Conservation (phyloP, 2,329 filamentous ascomycete species). For the Hawksworthiomyces lignivorus region DNA sequence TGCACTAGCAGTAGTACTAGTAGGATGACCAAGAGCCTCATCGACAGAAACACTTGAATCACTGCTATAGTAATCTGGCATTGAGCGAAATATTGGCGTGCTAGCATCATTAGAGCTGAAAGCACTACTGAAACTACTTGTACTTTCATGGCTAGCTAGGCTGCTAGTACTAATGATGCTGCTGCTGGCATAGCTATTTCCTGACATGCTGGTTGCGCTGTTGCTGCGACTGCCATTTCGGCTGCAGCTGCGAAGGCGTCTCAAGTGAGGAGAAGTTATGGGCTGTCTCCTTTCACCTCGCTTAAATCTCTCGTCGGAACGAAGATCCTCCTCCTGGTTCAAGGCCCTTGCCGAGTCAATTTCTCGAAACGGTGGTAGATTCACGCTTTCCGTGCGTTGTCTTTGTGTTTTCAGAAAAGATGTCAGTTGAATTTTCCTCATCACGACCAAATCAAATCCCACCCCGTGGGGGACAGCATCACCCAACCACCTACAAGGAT, state of each 20-base stretch:
- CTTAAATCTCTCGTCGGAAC: slow-evolving; percentile 5
- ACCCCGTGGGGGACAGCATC: slow-evolving; percentile 1
- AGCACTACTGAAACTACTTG: too few species aligned
- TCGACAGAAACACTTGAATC: too few species aligned
- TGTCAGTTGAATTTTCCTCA: background rate
- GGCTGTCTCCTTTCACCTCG: background rate
- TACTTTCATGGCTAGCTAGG: too few species aligned
- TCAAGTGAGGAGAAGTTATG: background rate
- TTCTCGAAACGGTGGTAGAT: slow-evolving; percentile 12
- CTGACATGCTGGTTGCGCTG: slow-evolving; percentile 4
- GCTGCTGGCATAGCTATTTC: background rate
- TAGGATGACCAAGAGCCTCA: too few species aligned
- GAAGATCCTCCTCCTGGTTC: slow-evolving; percentile 9
- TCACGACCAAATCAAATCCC: background rate
- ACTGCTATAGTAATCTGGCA: too few species aligned
- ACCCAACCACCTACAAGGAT: slow-evolving; percentile 13
- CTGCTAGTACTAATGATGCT: background rate
- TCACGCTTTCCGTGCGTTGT: slow-evolving; percentile 5
- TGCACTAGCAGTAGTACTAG: too few species aligned
- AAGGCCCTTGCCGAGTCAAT: slow-evolving; percentile 9
- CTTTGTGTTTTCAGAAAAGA: background rate
- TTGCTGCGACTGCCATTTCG: background rate
- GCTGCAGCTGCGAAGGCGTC: too few species aligned
- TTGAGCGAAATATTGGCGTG: too few species aligned
- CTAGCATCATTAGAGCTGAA: slow-evolving; percentile 5